phyloP scores from a whole-genome alignment of 441 rosid genomes.

The Pelargonium citronellum region DNA sequence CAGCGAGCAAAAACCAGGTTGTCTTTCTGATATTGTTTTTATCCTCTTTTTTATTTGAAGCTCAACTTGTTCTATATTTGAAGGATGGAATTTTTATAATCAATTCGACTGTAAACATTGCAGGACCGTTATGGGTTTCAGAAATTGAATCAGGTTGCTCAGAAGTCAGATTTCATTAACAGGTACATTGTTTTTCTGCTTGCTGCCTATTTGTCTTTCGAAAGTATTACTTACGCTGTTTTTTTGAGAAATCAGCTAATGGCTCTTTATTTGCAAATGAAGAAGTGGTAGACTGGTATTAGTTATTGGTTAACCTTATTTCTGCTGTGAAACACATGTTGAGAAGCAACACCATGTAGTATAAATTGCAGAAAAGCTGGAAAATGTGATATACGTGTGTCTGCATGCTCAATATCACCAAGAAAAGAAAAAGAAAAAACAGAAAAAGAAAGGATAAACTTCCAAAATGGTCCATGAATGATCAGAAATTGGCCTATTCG shows the following conservation, averaged over 20 bases:
- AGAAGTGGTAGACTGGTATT: not conserved
- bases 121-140: conserved; percentile 66
- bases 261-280: not conserved
- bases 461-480: no score
- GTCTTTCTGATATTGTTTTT: conserved; percentile 12
- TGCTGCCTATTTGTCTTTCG: not conserved
- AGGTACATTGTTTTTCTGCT: conserved; percentile 30
- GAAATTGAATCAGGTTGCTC: conserved; percentile 54
- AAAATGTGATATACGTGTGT: not conserved
- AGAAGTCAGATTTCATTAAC: conserved; percentile 60
- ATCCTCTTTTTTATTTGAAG: conserved; percentile 4
- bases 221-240: not conserved
- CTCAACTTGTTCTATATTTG: not conserved
- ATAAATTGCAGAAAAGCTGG: not conserved
- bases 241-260: not conserved
- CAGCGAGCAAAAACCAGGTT: conserved; percentile 50
- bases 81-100: conserved; percentile 2
- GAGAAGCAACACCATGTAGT: not conserved
- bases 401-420: not conserved
- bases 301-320: not conserved
- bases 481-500: no score
- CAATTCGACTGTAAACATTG: conserved; percentile 21
- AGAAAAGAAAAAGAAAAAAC: no score
- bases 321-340: not conserved
- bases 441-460: no score